phyloP scores from a whole-genome alignment of 225 moss, liverwort and hornwort species.

The Physcomitrium patens region DNA sequence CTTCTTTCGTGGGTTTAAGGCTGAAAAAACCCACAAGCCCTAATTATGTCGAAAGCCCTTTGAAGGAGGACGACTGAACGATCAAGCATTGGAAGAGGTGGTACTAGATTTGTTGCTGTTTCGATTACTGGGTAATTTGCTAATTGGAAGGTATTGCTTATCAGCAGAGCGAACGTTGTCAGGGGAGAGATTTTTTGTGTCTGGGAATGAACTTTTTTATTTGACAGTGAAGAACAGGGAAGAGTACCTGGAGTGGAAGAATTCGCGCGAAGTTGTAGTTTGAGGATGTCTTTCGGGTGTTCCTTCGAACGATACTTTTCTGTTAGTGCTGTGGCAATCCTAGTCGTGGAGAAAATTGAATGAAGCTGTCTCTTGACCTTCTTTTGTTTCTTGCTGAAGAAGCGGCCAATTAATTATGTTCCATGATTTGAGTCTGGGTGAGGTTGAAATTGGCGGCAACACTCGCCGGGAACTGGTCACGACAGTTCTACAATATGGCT shows the following conservation, averaged over 20 bases:
- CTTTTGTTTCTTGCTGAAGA: not conserved
- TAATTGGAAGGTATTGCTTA: too few species aligned
- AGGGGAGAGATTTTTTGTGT: not conserved
- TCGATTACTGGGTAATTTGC: too few species aligned
- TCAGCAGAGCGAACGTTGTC: too few species aligned
- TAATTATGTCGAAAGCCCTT: too few species aligned
- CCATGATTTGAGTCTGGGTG: constrained; percentile 70
- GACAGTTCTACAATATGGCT: constrained; percentile 85
- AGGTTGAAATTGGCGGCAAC: constrained; percentile 60
- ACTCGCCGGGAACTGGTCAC: constrained; percentile 75
- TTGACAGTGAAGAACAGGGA: not conserved
- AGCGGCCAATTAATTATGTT: constrained; percentile 48
- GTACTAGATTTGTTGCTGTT: too few species aligned
- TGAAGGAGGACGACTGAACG: too few species aligned
- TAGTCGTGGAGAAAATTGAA: not conserved
- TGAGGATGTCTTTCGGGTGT: not conserved
- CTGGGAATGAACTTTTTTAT: not conserved
- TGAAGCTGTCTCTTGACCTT: not conserved
- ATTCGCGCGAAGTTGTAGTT: not conserved
- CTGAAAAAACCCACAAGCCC: too few species aligned
- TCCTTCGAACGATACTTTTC: not conserved
- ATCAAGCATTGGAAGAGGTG: too few species aligned
- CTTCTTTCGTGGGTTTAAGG: too few species aligned
- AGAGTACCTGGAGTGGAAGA: not conserved
- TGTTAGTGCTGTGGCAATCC: not conserved